Conservation (phyloP, 768 basidiomycete genomes). For the Suillus plorans region DNA sequence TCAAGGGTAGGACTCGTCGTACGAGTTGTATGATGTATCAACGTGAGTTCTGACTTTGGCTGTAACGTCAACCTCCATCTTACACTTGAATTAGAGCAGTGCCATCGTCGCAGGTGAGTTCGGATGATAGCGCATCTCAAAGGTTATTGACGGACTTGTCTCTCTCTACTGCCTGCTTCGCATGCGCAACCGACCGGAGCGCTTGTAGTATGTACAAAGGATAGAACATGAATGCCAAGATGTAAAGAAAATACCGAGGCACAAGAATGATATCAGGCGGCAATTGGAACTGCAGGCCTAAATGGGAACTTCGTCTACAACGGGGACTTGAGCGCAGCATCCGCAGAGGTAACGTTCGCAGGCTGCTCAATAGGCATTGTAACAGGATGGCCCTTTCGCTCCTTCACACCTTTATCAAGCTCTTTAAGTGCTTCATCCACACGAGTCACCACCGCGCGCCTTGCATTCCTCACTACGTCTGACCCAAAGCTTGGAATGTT, state of each 20-base stretch:
- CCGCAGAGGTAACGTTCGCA: neutral
- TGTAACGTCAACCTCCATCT: too few species aligned
- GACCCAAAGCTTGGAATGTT: conserved; percentile 62
- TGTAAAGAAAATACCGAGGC: neutral
- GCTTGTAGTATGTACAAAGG: neutral
- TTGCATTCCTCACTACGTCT: conserved; percentile 42
- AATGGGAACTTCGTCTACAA: neutral
- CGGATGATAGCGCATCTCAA: too few species aligned
- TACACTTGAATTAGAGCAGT: too few species aligned
- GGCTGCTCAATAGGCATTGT: neutral
- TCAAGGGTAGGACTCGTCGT: too few species aligned
- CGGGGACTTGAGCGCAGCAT: neutral
- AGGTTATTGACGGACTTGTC: too few species aligned
- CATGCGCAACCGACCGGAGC: too few species aligned
- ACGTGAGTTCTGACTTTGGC: too few species aligned
- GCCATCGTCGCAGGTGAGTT: too few species aligned
- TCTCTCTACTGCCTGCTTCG: too few species aligned
- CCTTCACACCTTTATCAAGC: conserved; percentile 46
- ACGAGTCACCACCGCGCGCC: conserved; percentile 55
- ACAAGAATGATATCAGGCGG: neutral
- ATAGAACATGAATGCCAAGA: neutral
- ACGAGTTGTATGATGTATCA: too few species aligned
- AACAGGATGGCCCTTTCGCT: conserved; percentile 27
- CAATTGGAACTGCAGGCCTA: neutral
- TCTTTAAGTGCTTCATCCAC: conserved; percentile 59